These are phyloP conservation scores for Petunia hybrid DNA, from an alignment of 305 asterid species.

Conservation along the genomic window DNA sequence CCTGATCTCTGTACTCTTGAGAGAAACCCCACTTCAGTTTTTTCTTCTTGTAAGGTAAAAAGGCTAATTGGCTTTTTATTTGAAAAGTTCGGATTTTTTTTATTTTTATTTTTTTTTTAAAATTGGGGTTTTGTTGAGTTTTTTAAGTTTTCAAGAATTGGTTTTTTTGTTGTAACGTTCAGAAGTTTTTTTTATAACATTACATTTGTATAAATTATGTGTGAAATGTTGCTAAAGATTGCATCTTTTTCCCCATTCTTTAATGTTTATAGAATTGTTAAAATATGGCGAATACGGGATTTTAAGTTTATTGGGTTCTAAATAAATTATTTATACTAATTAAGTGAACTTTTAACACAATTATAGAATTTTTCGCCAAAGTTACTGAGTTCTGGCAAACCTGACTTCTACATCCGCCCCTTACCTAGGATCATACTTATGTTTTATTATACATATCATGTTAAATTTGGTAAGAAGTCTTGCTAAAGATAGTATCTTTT, in stretches of 20 bases:
- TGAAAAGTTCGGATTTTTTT: background rate
- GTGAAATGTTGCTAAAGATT: background rate
- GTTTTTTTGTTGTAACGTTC: background rate
- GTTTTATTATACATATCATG: no score
- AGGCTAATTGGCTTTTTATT: background rate
- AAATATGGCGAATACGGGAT: no score
- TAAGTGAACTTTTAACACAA: no score
- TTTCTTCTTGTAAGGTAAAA: constrained; percentile 22
- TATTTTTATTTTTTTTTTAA: background rate
- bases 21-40: background rate
- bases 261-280: background rate
- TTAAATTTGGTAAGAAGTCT: background rate
- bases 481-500: constrained; percentile 2
- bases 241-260: background rate
- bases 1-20: background rate
- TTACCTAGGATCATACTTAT: no score
- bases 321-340: no score
- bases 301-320: no score
- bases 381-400: no score
- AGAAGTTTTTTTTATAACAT: background rate
- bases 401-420: no score
- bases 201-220: background rate
- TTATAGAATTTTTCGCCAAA: no score
- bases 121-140: constrained; percentile 17
- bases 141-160: background rate